Base-by-base conservation (phyloP, 2,329 filamentous ascomycete species). In the Coniochaeta sp. region DNA sequence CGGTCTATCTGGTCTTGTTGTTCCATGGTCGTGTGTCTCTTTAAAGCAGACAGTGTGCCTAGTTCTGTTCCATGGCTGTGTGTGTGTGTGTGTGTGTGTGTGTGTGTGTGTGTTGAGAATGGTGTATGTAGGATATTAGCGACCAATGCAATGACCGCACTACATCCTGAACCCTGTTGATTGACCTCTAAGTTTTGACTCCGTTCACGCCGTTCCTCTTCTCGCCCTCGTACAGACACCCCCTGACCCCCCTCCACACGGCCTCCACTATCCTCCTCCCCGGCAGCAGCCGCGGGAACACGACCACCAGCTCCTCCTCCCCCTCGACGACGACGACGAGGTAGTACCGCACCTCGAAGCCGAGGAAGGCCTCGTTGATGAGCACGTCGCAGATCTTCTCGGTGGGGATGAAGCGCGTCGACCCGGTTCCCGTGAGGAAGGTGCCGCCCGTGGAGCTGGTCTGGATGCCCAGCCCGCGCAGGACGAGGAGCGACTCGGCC, bases 331-430 rank as follows among this genome's bases (percentile, higher is more conserved):
- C 89, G 32, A 98, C 90, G 4, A 91, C 86, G 9, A 99, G 77
- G 70, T 96, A 97, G 70, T 93, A 96, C 44, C 88, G 79, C 38
- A 98, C 92, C 75, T 93, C 91, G 69, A 97, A 96, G 0, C 93
- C 93, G 60, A 85, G 86, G 74, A 98, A 98, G 3, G 93, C 95
- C 78, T 99, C 95, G 72, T 97, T 92, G 57, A 99, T 90, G 59
- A 97, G 85, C 60, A 99, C 88, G 72, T 99, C 95, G 70, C 90
- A 90, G 61, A 99, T 96, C 74, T 91, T 88, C 52, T 89, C 90
- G 0, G 93, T 96, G 0, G 95, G 93, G 61, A 99, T 98, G 73
- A 87, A 82, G 60, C 82, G 74, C 68, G 82, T 81, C 60, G 65
- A 61, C n/a, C n/a, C n/a, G 55, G 47, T 42, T 12, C 47, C 42